phyloP scores from a whole-genome alignment of 2,329 filamentous ascomycete species.

The Cercospora sojina region DNA sequence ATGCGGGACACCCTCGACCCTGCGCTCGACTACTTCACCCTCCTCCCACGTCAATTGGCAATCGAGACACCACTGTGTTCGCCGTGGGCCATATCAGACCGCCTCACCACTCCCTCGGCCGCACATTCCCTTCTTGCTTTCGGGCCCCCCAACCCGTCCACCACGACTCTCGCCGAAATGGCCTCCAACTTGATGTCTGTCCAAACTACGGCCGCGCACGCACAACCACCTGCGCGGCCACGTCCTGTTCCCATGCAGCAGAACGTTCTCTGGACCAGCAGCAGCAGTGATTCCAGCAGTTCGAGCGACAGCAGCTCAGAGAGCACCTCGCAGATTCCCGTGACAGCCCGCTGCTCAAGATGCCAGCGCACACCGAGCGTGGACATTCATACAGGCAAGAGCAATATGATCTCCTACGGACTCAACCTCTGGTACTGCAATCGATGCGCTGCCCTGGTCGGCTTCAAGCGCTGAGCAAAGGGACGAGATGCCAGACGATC shows the following conservation, averaged over 20 bases:
- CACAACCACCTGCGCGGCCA: constrained; percentile 29
- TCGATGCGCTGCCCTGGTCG: constrained; percentile 40
- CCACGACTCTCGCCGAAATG: constrained; percentile 15
- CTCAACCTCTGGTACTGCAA: constrained; percentile 42
- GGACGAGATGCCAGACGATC: neutral
- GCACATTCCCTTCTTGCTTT: neutral
- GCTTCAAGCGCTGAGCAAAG: constrained; percentile 33
- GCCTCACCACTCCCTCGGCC: neutral
- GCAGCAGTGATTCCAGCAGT: constrained; percentile 33
- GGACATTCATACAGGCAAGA: constrained; percentile 36
- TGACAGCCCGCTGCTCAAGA: constrained; percentile 38
- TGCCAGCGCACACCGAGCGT: constrained; percentile 39
- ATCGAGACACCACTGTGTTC: neutral
- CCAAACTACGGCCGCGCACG: constrained; percentile 37
- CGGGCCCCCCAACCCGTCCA: neutral
- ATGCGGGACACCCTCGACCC: neutral
- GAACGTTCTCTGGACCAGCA: constrained; percentile 37
- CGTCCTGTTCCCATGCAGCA: constrained; percentile 35
- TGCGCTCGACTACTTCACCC: neutral
- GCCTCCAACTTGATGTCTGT: constrained; percentile 34
- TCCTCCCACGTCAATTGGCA: neutral
- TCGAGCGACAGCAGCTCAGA: constrained; percentile 26
- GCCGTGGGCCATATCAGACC: neutral
- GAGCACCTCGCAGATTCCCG: constrained; percentile 24
- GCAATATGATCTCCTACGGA: constrained; percentile 41